Base-by-base conservation (phyloP, 805 yeast genomes). In the Wickerhamomyces kurtzmanii region DNA sequence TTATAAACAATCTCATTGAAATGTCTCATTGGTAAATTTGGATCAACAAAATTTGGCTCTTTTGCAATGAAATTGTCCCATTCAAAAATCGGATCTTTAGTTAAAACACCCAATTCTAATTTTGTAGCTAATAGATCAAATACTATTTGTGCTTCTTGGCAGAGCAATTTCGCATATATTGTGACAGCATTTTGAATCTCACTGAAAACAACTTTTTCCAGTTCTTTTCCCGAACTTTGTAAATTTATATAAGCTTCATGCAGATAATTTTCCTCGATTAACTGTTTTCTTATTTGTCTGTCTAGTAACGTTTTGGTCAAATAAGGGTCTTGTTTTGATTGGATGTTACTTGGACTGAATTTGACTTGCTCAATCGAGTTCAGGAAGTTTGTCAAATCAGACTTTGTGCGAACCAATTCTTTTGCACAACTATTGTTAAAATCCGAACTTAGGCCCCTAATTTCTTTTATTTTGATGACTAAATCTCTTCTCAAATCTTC, bases 231-330 rank as follows among this genome's bases (percentile, higher is more conserved):
- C 1, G 95, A 79, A 20, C 73, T 71, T 58, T 89, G 94, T 40
- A 87, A 65, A 53, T 89, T 87, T 40, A 75, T 64, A 50, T 71
- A 89, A 0, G 96, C 95, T 50, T 87, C 95, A 47, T 85, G 84
- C 26, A 89, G 61, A 45, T 76, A 80, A 53, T 79, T 80, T 51
- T 89, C 96, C 53, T 85, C 96, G 12, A 67, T 65, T 24, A 89
- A 53, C 50, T 85, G 95, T 39, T 68, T 70, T 42, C 69, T 76
- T 44, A 91, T 71, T 51, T 80, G 89, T 47, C 73, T 66, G 42
- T 89, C 95, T 38, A 89, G 60, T 22, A 64, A 55, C 23, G 74
- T 57, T 50, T 82, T 83, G 26, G 83, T 65, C 34, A 91, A 53
- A 44, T 74, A 86, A 3, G 98, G 97, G 51, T 89, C 98, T 40